Evolutionary conservation across 192 early-diverging fungal species (phyloP), one percentile per base, ranked within the genome.

Genomic region (Backusella westeae): DNA sequence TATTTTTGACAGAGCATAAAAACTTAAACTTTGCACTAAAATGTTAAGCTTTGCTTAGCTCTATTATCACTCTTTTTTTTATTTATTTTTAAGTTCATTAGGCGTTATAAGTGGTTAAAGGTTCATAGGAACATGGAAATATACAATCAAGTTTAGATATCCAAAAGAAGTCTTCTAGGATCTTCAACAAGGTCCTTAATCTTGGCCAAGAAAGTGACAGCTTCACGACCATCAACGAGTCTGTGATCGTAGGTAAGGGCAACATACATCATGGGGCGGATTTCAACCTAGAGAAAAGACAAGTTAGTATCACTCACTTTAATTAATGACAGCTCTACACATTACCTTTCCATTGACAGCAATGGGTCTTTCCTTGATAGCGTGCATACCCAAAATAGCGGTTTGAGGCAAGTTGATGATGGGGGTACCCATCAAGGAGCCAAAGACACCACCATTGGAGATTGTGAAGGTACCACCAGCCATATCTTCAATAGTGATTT

Each of bases 221-320:
- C 98, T 89, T 99, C 98, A 86, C 98, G 95, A 52, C 96, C 98
- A 80, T 99, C 98, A 86, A 99, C 96, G 77, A 99, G 85, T 74
- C 98, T 94, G 89, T 99, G 98, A 82, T 99, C 98, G 78, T 99
- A 99, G 38, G 98, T 98, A 73, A 99, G 87, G 38, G 97, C 97
- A 80, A 99, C 84, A 83, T 98, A 98, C 98, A 99, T 99, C 93
- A 96, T 94, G 41, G 95, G 93, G 69, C 93, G 91, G 77, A 93
- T 91, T 85, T 93, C 93, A 77, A 91, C 77, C 87, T 89, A 42
- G 52, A 81, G 9, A 26, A 46, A n/a, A 71, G 23, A 59, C n/a
- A 71, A 21, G 35, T 66, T 12, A 17, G 6, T 10, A 39, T 3
- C 82, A 42, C 77, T 10, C 14, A 63, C 26, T 17, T 39, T 2